These are phyloP conservation scores for Mortierella claussenii DNA, from an alignment of 192 early-diverging fungal species.

Conservation along the genomic window DNA sequence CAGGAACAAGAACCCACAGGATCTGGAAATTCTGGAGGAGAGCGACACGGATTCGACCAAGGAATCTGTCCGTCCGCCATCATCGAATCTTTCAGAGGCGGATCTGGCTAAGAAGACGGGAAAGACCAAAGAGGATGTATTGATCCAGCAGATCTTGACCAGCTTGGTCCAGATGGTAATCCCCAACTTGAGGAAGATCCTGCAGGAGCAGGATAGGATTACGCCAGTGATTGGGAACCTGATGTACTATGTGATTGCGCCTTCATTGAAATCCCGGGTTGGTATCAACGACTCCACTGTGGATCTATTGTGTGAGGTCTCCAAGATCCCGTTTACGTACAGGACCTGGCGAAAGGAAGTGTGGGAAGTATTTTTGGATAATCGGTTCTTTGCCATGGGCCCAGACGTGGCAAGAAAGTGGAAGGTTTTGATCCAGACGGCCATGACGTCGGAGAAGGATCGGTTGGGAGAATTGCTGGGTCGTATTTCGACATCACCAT, in stretches of 20 bases:
- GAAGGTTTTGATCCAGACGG: conserved; percentile 73
- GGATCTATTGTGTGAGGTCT: conserved; percentile 69
- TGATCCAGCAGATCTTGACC: conserved; percentile 68
- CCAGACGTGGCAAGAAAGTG: conserved; percentile 65
- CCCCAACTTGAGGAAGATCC: conserved; percentile 72
- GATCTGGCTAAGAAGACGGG: conserved; percentile 54
- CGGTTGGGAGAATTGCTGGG: conserved; percentile 76
- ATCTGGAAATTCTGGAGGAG: conserved; percentile 48
- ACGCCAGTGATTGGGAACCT: conserved; percentile 71
- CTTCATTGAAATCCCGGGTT: conserved; percentile 66
- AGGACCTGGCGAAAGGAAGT: conserved; percentile 79
- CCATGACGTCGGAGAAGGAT: conserved; percentile 83
- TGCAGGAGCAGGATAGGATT: conserved; percentile 81
- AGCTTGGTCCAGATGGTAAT: conserved; percentile 67
- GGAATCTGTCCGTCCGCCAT: conserved; percentile 33
- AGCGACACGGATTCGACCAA: conserved; percentile 31
- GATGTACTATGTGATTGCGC: conserved; percentile 85
- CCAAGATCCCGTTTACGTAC: conserved; percentile 69
- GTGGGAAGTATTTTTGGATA: conserved; percentile 82
- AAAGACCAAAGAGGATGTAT: conserved; percentile 71
- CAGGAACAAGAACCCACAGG: conserved; percentile 58
- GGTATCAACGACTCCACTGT: conserved; percentile 58
- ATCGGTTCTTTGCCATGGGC: conserved; percentile 76
- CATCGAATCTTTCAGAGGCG: conserved; percentile 50
- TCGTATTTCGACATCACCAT: conserved; percentile 77